Conservation (phyloP, 352 stramenopile genomes). For the Phytopythium litorale region DNA sequence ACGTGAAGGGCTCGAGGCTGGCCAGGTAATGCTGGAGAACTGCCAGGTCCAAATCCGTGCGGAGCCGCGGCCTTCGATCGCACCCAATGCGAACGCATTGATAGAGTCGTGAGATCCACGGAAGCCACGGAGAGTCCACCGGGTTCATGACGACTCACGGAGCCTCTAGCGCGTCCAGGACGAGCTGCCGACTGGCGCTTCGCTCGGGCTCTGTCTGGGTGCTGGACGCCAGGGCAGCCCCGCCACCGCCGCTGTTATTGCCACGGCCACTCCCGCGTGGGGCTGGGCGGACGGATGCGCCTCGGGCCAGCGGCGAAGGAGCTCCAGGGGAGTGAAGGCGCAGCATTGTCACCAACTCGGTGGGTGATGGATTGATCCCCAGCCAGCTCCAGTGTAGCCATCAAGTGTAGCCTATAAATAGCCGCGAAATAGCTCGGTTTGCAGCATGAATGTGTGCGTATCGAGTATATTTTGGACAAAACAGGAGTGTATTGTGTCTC, state of each 20-base stretch:
- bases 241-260: neutral
- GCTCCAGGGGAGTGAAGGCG: neutral
- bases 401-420: neutral
- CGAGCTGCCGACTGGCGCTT: conserved; percentile 29
- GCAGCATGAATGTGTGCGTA: neutral
- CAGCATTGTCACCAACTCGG: neutral
- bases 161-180: conserved; percentile 43
- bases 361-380: no score
- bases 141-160: conserved; percentile 22
- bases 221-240: neutral
- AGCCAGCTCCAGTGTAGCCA: neutral
- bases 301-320: neutral
- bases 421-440: neutral
- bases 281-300: neutral
- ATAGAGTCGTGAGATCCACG: no score
- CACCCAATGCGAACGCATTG: no score
- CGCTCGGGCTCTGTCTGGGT: neutral
- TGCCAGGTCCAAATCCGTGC: conserved; percentile 51
- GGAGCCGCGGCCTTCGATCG: conserved; percentile 33
- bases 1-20: conserved; percentile 32
- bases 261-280: neutral
- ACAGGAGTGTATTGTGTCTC: no score
- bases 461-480: no score
- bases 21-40: conserved; percentile 49
- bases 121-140: no score